Percentiles rank a stretch among this genome's conserved stretches.
phyloP scores from a whole-genome alignment of 1,284 basidiomycete genomes.

The Cutaneotrichosporon arboriforme region DNA sequence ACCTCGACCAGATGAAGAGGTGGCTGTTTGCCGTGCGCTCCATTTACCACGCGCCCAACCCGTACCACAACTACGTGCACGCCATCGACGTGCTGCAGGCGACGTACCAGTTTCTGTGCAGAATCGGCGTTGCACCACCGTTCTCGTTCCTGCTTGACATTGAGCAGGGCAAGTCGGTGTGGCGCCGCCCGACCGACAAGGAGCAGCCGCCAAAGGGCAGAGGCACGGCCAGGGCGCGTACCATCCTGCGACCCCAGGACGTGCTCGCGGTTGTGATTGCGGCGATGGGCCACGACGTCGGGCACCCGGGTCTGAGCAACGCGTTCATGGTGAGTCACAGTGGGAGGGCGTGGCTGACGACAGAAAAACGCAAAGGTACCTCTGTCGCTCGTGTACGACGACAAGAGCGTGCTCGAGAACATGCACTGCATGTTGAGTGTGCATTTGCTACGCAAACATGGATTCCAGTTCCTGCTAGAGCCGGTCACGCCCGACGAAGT shows the following conservation, averaged over 20 bases:
- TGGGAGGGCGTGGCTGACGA: neutral
- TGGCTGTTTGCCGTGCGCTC: constrained; percentile 75
- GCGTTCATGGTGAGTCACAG: constrained; percentile 70
- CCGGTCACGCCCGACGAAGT: constrained; percentile 10
- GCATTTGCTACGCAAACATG: constrained; percentile 72
- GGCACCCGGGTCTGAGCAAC: constrained; percentile 87
- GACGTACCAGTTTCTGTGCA: constrained; percentile 71
- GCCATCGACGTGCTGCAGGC: constrained; percentile 92
- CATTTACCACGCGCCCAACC: constrained; percentile 81
- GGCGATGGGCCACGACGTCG: constrained; percentile 91
- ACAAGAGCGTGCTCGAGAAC: constrained; percentile 82
- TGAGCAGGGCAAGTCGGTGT: constrained; percentile 22
- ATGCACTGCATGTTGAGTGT: constrained; percentile 84
- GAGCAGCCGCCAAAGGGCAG: constrained; percentile 21
- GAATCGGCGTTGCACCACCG: constrained; percentile 72
- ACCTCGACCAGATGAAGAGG: constrained; percentile 58
- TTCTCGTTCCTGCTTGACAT: constrained; percentile 48
- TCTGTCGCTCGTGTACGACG: constrained; percentile 77
- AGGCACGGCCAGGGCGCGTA: constrained; percentile 41
- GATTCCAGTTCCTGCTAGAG: constrained; percentile 54
- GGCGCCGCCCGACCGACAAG: constrained; percentile 28
- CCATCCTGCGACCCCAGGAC: constrained; percentile 60
- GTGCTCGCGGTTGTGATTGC: constrained; percentile 78
- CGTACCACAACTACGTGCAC: constrained; percentile 94
- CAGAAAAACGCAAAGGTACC: constrained; percentile 89